Conservation (phyloP, 208 protist genomes). For the Jaenimonas drosophilae region DNA sequence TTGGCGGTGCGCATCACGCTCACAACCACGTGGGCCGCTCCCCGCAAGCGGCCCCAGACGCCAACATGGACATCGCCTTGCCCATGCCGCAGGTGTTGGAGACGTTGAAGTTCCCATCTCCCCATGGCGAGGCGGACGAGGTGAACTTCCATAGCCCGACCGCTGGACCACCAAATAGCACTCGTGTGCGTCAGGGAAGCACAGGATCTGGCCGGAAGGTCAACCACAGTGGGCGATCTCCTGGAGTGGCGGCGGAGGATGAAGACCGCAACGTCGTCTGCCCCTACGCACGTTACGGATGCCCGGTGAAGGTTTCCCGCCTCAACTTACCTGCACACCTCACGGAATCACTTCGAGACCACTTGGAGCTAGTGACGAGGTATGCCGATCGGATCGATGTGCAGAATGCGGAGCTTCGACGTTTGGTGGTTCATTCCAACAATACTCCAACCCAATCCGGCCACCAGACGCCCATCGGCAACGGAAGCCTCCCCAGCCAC, state of each 20-base stretch:
- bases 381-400: slow-evolving; percentile 62
- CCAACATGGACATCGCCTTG: too few species aligned
- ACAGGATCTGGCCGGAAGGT: too few species aligned
- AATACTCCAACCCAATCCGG: too few species aligned
- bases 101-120: too few species aligned
- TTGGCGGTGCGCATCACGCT: neutral
- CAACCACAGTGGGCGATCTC: neutral
- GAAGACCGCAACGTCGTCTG: slow-evolving; percentile 14
- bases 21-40: neutral
- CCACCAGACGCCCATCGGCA: too few species aligned
- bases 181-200: too few species aligned
- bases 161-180: neutral
- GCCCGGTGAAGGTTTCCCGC: slow-evolving; percentile 28
- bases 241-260: slow-evolving; percentile 2
- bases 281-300: slow-evolving; percentile 68
- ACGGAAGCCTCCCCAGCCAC: too few species aligned
- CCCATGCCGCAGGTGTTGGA: too few species aligned
- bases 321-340: slow-evolving; percentile 38
- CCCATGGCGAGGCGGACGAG: too few species aligned
- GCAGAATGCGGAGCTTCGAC: slow-evolving; percentile 62
- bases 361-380: slow-evolving; percentile 49
- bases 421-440: slow-evolving; percentile 34
- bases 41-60: too few species aligned
- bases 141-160: too few species aligned
- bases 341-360: slow-evolving; percentile 30